Evolutionary conservation across 1,284 basidiomycete species (phyloP), one percentile per base, ranked within the genome.

Genomic region (Ustilago xerochloae): DNA sequence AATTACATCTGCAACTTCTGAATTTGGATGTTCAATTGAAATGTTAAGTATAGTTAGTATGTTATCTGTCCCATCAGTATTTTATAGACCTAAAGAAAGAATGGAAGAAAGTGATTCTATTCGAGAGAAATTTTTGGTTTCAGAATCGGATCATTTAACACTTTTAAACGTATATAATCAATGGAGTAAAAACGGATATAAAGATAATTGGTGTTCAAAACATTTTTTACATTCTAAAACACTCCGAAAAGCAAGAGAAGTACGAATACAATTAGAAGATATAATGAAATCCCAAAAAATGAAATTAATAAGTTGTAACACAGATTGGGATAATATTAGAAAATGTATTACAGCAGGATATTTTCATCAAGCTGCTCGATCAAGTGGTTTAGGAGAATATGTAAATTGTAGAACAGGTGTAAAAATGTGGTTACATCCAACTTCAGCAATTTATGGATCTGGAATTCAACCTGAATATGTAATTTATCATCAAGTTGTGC

Each of bases 271-370:
- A 86, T 88, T 99, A 24, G 94, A 97, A 84, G 97, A 99, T 84
- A 99, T 99, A 84, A 97, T 98, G 93, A 93, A 96, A 84, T 91
- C 92, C 84, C 95, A 98, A 85, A 97, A 97, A 87, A 92, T 99
- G 90, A 90, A 91, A 36, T 85, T 95, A 18, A 88, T 93, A 69
- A 93, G 93, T 5, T 92, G 91, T 48, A 94, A 94, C 2, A 98
- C 94, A 0, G 95, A 99, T 85, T 99, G 95, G 87, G 97, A 99
- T 82, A 86, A 95, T 20, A 89, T 99, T 77, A 94, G 96, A 82
- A 99, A 97, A 89, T 94, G 94, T 22, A 98, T 99, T 79, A 91
- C 94, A 46, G 93, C 95, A 15, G 97, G 96, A 24, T 99, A 98
- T 87, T 99, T 99, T 89, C 97, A 99, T 85, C 97, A 99, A 86